Conservation (phyloP, 768 basidiomycete genomes). For the Calocera cornea region DNA sequence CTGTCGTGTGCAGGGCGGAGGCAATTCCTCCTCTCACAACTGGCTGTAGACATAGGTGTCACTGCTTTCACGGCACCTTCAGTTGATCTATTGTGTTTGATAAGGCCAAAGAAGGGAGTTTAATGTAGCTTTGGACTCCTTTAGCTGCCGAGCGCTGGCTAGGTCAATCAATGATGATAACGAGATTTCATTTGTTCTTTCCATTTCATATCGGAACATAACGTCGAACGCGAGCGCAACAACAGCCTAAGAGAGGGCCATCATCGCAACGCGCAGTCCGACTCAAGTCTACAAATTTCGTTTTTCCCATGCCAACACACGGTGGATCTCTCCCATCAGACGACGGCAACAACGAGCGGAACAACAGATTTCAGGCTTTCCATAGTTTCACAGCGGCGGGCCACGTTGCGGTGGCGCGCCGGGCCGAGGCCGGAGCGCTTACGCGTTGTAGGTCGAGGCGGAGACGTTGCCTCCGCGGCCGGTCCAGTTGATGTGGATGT, state of each 20-base stretch:
- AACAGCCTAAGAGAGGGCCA: too few relatives aligned
- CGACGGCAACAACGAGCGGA: neutral
- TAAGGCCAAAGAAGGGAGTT: too few relatives aligned
- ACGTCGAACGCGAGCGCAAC: neutral
- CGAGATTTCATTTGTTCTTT: conserved; percentile 1
- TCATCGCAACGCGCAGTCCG: neutral
- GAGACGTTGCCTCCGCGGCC: conserved; percentile 93
- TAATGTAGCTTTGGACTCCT: too few relatives aligned
- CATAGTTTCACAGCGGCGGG: neutral
- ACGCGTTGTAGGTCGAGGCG: conserved; percentile 69
- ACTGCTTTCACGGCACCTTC: too few relatives aligned
- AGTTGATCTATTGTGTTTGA: too few relatives aligned
- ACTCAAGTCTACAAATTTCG: conserved; percentile 2
- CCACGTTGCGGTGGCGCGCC: neutral
- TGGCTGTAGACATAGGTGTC: too few relatives aligned
- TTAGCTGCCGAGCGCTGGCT: too few relatives aligned
- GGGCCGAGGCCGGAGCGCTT: conserved; percentile 11
- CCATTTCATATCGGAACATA: neutral
- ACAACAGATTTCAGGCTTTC: neutral
- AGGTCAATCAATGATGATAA: neutral
- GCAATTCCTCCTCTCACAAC: too few relatives aligned
- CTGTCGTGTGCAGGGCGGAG: neutral
- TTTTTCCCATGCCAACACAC: neutral
- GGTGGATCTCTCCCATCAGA: neutral
- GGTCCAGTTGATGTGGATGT: conserved; percentile 98